A percentile compares a stretch with the other conserved stretches of the same genome.
phyloP scores from a whole-genome alignment of 2,329 filamentous ascomycete species.

The Mycosphaerella sp. region DNA sequence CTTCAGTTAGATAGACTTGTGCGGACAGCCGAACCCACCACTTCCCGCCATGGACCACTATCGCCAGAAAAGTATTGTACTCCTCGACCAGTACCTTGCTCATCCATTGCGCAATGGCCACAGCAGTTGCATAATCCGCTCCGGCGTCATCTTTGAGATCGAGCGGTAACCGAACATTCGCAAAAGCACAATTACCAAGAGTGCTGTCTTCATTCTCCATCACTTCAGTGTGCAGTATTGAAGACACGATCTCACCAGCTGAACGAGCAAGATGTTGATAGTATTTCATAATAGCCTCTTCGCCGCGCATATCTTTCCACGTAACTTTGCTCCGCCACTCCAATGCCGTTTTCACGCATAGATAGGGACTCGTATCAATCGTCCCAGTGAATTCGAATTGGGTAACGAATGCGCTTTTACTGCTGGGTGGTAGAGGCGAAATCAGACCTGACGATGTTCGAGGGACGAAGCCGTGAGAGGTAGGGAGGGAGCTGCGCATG shows the following conservation, averaged over 20 bases:
- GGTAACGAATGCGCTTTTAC: constrained; percentile 56
- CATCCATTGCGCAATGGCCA: constrained; percentile 38
- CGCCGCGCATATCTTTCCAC: constrained; percentile 50
- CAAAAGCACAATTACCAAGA: constrained; percentile 61
- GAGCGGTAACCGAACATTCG: constrained; percentile 68
- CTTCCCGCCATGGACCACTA: constrained; percentile 54
- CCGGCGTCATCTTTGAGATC: constrained; percentile 34
- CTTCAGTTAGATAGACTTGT: constrained; percentile 75
- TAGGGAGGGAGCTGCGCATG: constrained; percentile 68
- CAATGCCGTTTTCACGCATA: constrained; percentile 64
- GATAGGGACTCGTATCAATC: constrained; percentile 61
- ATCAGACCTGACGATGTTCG: constrained; percentile 19
- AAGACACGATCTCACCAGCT: constrained; percentile 56
- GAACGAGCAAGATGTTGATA: constrained; percentile 55
- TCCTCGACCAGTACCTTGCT: constrained; percentile 40
- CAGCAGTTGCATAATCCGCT: constrained; percentile 28
- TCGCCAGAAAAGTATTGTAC: constrained; percentile 66
- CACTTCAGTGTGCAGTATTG: constrained; percentile 61
- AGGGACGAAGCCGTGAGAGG: constrained; percentile 69
- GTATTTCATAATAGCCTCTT: constrained; percentile 61
- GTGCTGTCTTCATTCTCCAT: constrained; percentile 60
- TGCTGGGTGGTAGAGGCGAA: constrained; percentile 38
- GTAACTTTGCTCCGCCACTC: constrained; percentile 52
- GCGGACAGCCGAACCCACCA: constrained; percentile 70
- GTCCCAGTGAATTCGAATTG: constrained; percentile 65